Evolutionary conservation across 495 filamentous ascomycete species (phyloP).

Genomic region (Xylaria longipes): DNA sequence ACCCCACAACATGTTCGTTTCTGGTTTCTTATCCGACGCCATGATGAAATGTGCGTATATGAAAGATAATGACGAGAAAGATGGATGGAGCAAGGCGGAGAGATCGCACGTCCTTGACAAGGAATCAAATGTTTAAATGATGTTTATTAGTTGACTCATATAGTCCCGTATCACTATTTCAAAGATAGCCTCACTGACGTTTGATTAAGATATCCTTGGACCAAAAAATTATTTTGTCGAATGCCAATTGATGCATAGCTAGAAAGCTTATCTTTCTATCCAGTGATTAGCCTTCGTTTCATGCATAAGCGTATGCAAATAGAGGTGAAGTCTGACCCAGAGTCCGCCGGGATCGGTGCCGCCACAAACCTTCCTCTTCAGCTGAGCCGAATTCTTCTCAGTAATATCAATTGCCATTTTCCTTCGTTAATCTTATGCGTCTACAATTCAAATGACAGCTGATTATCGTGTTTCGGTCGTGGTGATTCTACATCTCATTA

Average conservation of each 20-base stretch:
- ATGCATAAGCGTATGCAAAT: background rate
- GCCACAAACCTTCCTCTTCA: background rate
- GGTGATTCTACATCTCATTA: background rate
- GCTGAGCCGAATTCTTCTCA: background rate
- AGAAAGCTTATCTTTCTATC: background rate
- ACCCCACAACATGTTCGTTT: conserved; percentile 77
- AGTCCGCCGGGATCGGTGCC: background rate
- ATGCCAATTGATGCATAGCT: conserved; percentile 30
- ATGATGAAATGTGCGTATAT: conserved; percentile 14
- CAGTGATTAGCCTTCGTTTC: background rate
- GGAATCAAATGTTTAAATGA: background rate
- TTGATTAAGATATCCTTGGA: conserved; percentile 4
- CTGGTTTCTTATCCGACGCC: conserved; percentile 28
- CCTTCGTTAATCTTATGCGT: background rate
- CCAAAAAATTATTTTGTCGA: conserved; percentile 24
- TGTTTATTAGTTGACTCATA: conserved; percentile 28
- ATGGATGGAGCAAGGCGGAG: background rate
- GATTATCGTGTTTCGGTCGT: background rate
- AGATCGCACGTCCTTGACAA: background rate
- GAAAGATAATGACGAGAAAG: background rate
- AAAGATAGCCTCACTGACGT: background rate
- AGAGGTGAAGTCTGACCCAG: background rate
- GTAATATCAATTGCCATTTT: background rate
- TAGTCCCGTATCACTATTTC: background rate
- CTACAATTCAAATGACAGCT: background rate